phyloP scores from a whole-genome alignment of 2,329 filamentous ascomycete species.

The Teratosphaeria viscida region DNA sequence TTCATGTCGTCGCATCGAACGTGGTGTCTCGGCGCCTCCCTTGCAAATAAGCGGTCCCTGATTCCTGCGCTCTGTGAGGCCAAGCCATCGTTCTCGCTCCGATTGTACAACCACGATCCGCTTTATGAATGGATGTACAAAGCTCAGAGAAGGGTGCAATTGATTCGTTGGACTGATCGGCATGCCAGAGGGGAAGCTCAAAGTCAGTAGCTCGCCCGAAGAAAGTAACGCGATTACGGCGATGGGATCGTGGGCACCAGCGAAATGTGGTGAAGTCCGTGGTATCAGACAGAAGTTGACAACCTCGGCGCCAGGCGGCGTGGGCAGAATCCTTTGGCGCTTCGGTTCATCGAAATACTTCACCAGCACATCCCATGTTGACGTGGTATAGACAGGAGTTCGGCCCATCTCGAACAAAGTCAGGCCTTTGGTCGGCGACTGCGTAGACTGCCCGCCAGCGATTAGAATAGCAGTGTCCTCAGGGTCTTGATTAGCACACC shows the following conservation, averaged over 20 bases:
- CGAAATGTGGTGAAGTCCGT: slow-evolving; percentile 72
- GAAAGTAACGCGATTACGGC: slow-evolving; percentile 69
- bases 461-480: slow-evolving; percentile 87
- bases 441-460: slow-evolving; percentile 64
- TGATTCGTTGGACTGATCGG: slow-evolving; percentile 88
- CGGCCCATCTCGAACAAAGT: slow-evolving; percentile 83
- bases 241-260: slow-evolving; percentile 80
- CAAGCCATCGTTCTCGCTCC: slow-evolving; percentile 71
- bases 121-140: slow-evolving; percentile 82
- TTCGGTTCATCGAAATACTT: slow-evolving; percentile 72
- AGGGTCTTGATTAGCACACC: slow-evolving; percentile 88
- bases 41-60: slow-evolving; percentile 68
- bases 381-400: slow-evolving; percentile 85
- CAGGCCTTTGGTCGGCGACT: slow-evolving; percentile 60
- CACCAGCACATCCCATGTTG: slow-evolving; percentile 72
- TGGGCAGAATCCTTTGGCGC: slow-evolving; percentile 58
- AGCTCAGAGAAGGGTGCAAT: slow-evolving; percentile 74
- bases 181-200: slow-evolving; percentile 87
- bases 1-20: slow-evolving; percentile 66
- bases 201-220: slow-evolving; percentile 78
- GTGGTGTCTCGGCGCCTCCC: slow-evolving; percentile 64
- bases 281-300: slow-evolving; percentile 76
- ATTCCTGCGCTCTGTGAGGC: slow-evolving; percentile 73
- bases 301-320: slow-evolving; percentile 67
- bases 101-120: slow-evolving; percentile 62